Base-by-base conservation (phyloP, 2,329 filamentous ascomycete species). In the Coniochaeta pulveracea region DNA sequence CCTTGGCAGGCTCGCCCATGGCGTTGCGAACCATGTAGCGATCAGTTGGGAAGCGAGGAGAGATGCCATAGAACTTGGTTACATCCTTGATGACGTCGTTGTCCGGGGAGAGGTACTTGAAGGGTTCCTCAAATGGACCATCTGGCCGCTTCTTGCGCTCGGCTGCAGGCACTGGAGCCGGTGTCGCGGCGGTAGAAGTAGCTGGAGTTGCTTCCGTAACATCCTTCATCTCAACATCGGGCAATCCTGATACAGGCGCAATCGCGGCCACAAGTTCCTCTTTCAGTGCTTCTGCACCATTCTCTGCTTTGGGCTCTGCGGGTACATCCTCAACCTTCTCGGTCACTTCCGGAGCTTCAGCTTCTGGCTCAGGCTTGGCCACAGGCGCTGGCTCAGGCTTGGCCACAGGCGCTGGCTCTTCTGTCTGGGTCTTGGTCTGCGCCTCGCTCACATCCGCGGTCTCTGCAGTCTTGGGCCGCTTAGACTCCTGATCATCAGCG, bases 11-110 rank as follows among this genome's bases (percentile, higher is more conserved):
- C 50, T 85, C 76, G 30, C 86, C 91, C 40, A 80, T 71, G 17
- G 84, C 84, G 60, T 98, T 98, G 48, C 91, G 83, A 34, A 98
- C 91, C 78, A 98, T 84, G 64, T 91, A 98, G 36, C 89, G 79
- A 55, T 93, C 83, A 15, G 78, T 69, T 0, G 91, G 91, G 64
- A 98, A 98, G 30, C 80, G 78, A 0, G 76, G 56, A 0, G 85
- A 88, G 41, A 96, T 67, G 34, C 80, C 69, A 63, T 96, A 98
- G 61, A 96, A 96, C 3, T 72, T 56, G 47, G 78, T 80, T 49
- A 98, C 89, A 35, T 70, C 68, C 40, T 76, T 55, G 34, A 98
- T 78, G 38, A 91, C 84, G 3, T 76, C 63, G 52, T 95, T 84
- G 17, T 80, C 69, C 0, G 75, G 58, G 7, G 77, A 58, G 25